Conservation (phyloP, 2,329 filamentous ascomycete genomes). For the Ophiostoma fasciatum region DNA sequence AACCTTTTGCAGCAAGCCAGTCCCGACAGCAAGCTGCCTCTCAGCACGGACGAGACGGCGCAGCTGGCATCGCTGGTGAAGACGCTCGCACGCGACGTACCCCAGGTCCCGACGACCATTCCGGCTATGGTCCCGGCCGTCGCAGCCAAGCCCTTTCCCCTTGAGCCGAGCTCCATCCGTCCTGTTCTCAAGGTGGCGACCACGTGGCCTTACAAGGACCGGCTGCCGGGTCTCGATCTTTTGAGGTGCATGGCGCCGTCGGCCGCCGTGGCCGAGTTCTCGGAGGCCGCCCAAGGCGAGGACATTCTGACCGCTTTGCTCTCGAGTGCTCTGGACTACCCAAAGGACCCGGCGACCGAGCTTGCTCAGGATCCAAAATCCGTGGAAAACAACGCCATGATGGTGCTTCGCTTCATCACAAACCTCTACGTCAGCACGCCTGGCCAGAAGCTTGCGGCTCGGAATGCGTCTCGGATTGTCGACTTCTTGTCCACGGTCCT, state of each 20-base stretch:
- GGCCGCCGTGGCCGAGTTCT: slow-evolving; percentile 48
- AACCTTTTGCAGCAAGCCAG: too few relatives aligned
- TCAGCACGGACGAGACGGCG: too few relatives aligned
- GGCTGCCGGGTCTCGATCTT: slow-evolving; percentile 73
- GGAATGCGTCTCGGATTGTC: slow-evolving; percentile 42
- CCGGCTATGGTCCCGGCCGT: slow-evolving; percentile 26
- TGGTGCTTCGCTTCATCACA: slow-evolving; percentile 64
- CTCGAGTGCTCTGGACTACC: slow-evolving; percentile 12
- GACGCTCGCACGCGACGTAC: slow-evolving; percentile 37
- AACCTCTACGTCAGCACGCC: slow-evolving; percentile 69
- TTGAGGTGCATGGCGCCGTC: slow-evolving; percentile 67
- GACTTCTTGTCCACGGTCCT: slow-evolving; percentile 48
- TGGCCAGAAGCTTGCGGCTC: slow-evolving; percentile 51
- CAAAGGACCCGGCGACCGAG: slow-evolving; percentile 23
- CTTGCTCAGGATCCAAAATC: slow-evolving; percentile 35
- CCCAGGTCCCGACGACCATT: slow-evolving; percentile 5
- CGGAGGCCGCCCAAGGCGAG: slow-evolving; percentile 32
- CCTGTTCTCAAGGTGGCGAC: slow-evolving; percentile 59
- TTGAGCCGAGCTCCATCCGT: slow-evolving; percentile 34
- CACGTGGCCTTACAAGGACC: slow-evolving; percentile 64
- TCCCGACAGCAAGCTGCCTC: slow-evolving; percentile 4
- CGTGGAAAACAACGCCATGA: slow-evolving; percentile 72
- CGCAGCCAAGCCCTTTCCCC: background rate
- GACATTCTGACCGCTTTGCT: slow-evolving; percentile 45
- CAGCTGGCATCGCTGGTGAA: slow-evolving; percentile 45